Conservation (phyloP, 108 stramenopile species). For the Fistulifera solaris region DNA sequence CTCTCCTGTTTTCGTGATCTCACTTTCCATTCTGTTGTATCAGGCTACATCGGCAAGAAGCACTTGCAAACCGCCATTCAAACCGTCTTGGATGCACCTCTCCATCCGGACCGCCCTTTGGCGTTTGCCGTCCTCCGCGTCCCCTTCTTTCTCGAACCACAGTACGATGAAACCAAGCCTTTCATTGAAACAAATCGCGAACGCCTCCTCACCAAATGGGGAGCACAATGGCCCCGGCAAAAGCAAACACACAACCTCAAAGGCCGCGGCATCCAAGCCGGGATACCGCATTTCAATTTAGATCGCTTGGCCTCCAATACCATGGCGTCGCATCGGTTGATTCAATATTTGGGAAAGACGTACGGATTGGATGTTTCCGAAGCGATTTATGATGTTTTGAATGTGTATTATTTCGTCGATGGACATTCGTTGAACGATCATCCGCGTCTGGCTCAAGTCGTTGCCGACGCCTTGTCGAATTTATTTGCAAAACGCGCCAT, state of each 20-base stretch:
- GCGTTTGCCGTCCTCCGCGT: constrained; percentile 71
- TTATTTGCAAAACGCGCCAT: constrained; percentile 13
- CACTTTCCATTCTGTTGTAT: too few relatives aligned
- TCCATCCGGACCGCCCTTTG: constrained; percentile 32
- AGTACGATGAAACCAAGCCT: constrained; percentile 57
- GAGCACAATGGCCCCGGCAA: constrained; percentile 67
- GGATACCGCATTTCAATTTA: constrained; percentile 81
- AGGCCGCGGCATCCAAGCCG: constrained; percentile 64
- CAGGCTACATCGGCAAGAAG: constrained; percentile 76
- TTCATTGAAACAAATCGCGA: constrained; percentile 78
- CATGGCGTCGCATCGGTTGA: constrained; percentile 79
- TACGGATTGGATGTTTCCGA: constrained; percentile 67
- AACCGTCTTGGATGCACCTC: constrained; percentile 43
- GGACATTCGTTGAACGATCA: constrained; percentile 51
- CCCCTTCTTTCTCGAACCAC: constrained; percentile 81
- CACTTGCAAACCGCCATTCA: constrained; percentile 63
- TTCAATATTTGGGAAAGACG: constrained; percentile 66
- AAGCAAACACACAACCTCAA: constrained; percentile 70
- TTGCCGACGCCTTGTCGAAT: constrained; percentile 28
- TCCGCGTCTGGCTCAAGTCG: constrained; percentile 41
- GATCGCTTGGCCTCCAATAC: constrained; percentile 74
- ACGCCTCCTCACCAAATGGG: constrained; percentile 72
- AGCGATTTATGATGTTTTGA: constrained; percentile 65
- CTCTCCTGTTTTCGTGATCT: too few relatives aligned
- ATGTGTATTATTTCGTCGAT: constrained; percentile 70